Base-by-base conservation (phyloP, 176 grass and related monocot genomes). In the Puya raimondii region DNA sequence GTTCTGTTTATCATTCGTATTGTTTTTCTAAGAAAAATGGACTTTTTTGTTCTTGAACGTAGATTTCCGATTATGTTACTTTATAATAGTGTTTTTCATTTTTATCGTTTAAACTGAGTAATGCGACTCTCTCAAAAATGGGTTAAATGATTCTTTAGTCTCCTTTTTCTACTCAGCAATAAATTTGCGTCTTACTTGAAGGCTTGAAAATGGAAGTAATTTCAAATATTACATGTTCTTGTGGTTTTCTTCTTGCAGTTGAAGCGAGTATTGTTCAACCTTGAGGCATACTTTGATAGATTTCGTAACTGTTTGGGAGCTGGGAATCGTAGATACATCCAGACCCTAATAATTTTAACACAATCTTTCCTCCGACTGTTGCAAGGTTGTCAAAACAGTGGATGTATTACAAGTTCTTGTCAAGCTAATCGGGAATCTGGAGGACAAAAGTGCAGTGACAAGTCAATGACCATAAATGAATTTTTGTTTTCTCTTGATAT, bases 401-500 rank as follows among this genome's bases (percentile, higher is more conserved):
- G 74, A 71, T 76, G 74, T 51, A 64, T 47, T 68, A 56, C 33
- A 49, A 70, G 72, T 80, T 84, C 92, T 53, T 66, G 3, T 53
- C 48, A 20, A 61, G 15, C 54, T 75, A 48, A 66, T 50, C 51
- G 50, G 54, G 42, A 16, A 69, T 13, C 12, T 69, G 33, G 49
- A 51, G 59, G 22, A 53, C 42, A 50, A 59, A 69, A 13, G 23
- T 61, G 65, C n/a, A 18, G 20, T 27, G 53, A 61, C 13, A 77
- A 65, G 21, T 77, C 75, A 75, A 90, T 96, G 93, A 90, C 86
- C 27, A 97, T 97, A 75, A 97, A 92, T 64, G 84, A 97, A 16
- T 90, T 97, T 66, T 79, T 97, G 67, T 92, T 97, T 75, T 85
- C 89, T 75, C 86, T 97, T 65, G 85, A 90, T 68, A 97, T 97